phyloP scores from a whole-genome alignment of 331 rosid genomes.

The Erythrophleum ivorense region DNA sequence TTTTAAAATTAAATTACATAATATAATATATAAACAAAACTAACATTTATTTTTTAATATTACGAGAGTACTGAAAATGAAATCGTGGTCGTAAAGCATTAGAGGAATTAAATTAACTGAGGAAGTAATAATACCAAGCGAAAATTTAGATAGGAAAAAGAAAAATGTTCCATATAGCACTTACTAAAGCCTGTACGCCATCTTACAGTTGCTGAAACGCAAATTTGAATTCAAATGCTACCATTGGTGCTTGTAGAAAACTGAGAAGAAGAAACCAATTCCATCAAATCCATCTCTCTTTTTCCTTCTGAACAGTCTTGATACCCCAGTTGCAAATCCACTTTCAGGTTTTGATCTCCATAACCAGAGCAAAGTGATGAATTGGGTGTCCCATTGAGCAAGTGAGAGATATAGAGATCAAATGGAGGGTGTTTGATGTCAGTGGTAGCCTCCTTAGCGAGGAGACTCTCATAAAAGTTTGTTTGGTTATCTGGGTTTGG shows the following conservation, averaged over 20 bases:
- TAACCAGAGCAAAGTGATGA: constrained; percentile 15
- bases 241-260: constrained; percentile 13
- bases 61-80: neutral
- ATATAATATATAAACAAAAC: too few species aligned
- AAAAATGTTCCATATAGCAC: too few species aligned
- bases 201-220: neutral
- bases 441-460: neutral
- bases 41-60: neutral
- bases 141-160: too few species aligned
- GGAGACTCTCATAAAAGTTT: neutral
- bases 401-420: constrained; percentile 59
- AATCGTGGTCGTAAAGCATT: neutral
- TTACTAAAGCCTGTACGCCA: too few species aligned
- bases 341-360: constrained; percentile 31
- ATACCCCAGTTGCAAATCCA: constrained; percentile 28
- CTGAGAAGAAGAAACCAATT: constrained; percentile 55
- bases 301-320: constrained; percentile 32
- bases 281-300: constrained; percentile 73
- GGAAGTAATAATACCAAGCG: neutral
- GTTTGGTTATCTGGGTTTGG: neutral
- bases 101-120: too few species aligned
- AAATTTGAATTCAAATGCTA: neutral
- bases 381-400: constrained; percentile 55
- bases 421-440: constrained; percentile 24
- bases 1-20: too few species aligned